A percentile compares a stretch with the other conserved stretches of the same genome.
Evolutionary conservation across 2,329 filamentous ascomycete genomes (phyloP).

Genomic region (Alternaria panax): DNA sequence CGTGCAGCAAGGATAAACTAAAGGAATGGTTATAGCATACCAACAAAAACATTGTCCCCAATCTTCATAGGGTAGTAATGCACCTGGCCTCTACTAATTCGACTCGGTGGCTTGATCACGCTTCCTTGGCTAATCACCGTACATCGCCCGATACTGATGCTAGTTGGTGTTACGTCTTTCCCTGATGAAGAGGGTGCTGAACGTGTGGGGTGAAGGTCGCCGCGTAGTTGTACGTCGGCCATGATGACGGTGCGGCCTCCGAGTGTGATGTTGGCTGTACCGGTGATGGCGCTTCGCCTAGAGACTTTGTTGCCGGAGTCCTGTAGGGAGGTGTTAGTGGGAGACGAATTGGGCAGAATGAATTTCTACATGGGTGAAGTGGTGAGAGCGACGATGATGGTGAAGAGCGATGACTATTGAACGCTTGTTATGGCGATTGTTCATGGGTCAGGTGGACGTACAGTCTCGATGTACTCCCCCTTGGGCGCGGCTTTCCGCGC

Average conservation of each 20-base stretch:
- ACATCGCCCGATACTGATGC: constrained; percentile 89
- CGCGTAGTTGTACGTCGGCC: constrained; percentile 91
- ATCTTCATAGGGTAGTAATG: constrained; percentile 90
- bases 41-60: constrained; percentile 93
- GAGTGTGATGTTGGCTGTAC: constrained; percentile 97
- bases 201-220: constrained; percentile 70
- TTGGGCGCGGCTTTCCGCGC: constrained; percentile 69
- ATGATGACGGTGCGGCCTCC: constrained; percentile 94
- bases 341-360: background rate
- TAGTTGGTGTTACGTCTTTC: constrained; percentile 51
- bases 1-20: background rate
- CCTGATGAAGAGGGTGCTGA: constrained; percentile 44
- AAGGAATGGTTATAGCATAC: constrained; percentile 55
- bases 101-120: constrained; percentile 81
- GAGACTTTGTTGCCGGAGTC: constrained; percentile 99
- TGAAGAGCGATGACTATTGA: background rate
- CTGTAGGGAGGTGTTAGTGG: constrained; percentile 54
- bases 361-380: background rate
- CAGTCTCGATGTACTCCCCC: constrained; percentile 97
- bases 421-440: background rate
- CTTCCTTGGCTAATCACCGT: constrained; percentile 84
- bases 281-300: constrained; percentile 87
- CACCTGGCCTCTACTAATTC: constrained; percentile 77
- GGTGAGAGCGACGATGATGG: background rate
- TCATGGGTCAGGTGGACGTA: constrained; percentile 56